phyloP scores from a whole-genome alignment of 805 yeast species.

The Pichia cabralensis region DNA sequence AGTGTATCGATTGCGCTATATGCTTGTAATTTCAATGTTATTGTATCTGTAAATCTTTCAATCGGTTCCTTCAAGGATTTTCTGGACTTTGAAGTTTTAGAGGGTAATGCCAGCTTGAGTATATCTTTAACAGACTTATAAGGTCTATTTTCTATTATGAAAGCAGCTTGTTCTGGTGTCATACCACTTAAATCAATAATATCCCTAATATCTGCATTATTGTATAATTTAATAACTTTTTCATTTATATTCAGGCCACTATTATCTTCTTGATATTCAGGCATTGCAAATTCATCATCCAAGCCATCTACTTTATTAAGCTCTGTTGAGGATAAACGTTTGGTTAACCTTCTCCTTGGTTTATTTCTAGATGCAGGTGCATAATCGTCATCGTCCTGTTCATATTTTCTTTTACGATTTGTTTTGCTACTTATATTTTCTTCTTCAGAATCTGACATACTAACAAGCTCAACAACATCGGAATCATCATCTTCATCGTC shows the following conservation, averaged over 20 bases:
- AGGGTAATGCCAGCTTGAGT: conserved; percentile 42
- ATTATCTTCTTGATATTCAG: conserved; percentile 21
- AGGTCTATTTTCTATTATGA: conserved; percentile 62
- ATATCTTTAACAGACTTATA: conserved; percentile 49
- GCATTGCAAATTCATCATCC: conserved; percentile 26
- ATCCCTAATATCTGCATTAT: conserved; percentile 66
- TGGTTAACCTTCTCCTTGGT: background rate
- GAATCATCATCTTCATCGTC: conserved; percentile 2
- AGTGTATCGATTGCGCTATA: conserved; percentile 93
- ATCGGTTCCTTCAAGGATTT: conserved; percentile 33
- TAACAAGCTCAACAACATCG: conserved; percentile 3
- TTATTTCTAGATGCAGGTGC: background rate
- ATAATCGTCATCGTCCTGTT: conserved; percentile 37
- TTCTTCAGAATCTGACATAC: conserved; percentile 7
- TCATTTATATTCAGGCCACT: conserved; percentile 38
- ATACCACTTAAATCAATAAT: conserved; percentile 73
- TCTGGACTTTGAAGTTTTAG: conserved; percentile 10
- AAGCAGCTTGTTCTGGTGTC: conserved; percentile 52
- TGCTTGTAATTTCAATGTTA: conserved; percentile 66
- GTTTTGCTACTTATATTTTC: too few species aligned
- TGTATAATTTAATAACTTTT: conserved; percentile 66
- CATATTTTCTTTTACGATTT: conserved; percentile 35
- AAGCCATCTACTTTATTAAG: conserved; percentile 21
- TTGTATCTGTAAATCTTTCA: conserved; percentile 60
- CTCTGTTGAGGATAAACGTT: too few species aligned